Percentiles rank a stretch among this genome's conserved stretches.
These are phyloP conservation scores for Penicillium fuscoglaucum DNA, from an alignment of 2,329 filamentous ascomycete species.

Conservation along the genomic window DNA sequence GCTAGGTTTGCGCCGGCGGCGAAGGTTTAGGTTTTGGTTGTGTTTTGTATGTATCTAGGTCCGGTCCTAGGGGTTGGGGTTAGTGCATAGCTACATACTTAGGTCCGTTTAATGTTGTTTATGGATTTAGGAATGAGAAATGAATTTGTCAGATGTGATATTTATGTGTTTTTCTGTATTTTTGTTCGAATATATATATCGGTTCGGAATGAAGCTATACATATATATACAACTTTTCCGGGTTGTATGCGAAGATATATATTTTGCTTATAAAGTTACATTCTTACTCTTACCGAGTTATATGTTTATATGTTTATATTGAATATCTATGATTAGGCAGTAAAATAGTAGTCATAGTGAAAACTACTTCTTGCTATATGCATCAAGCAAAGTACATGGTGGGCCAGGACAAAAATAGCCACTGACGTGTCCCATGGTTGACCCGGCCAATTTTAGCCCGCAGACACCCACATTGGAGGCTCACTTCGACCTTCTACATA, in stretches of 20 bases:
- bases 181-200: not conserved
- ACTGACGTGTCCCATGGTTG: conserved; percentile 28
- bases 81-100: not conserved
- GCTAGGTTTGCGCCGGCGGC: conserved; percentile 41
- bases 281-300: too few species aligned
- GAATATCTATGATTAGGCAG: not conserved
- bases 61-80: not conserved
- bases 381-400: not conserved
- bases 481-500: not conserved
- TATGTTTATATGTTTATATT: not conserved
- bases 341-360: not conserved
- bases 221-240: not conserved
- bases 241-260: not conserved
- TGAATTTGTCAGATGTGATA: not conserved
- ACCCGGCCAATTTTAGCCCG: conserved; percentile 19
- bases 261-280: not conserved
- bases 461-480: conserved; percentile 9
- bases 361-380: not conserved
- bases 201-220: not conserved
- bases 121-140: not conserved
- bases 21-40: conserved; percentile 14
- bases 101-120: not conserved
- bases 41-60: not conserved
- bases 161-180: too few species aligned
- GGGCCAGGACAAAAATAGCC: conserved; percentile 11